A percentile compares a stretch with the other conserved stretches of the same genome.
Evolutionary conservation across 805 yeast genomes (phyloP).

Genomic region (Kodamaea restingae): DNA sequence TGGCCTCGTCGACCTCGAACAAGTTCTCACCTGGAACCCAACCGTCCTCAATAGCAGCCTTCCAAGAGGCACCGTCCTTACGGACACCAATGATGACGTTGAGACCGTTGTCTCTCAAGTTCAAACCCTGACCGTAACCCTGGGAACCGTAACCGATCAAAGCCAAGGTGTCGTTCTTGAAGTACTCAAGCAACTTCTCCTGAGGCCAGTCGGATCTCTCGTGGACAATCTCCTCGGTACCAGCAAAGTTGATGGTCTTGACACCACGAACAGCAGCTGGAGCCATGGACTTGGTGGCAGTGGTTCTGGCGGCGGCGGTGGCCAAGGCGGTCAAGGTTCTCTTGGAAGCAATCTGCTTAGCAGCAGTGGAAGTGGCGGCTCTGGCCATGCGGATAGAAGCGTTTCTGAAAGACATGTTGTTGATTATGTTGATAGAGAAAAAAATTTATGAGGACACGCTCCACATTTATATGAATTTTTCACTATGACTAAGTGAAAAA

Average conservation of each 20-base stretch:
- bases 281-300: slow-evolving; percentile 34
- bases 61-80: slow-evolving; percentile 99
- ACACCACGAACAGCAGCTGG: slow-evolving; percentile 78
- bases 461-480: slow-evolving; percentile 4
- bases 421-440: background rate
- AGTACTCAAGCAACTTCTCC: slow-evolving; percentile 91
- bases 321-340: slow-evolving; percentile 62
- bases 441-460: slow-evolving; percentile 2
- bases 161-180: slow-evolving; percentile 97
- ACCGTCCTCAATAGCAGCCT: slow-evolving; percentile 98
- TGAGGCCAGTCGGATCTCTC: slow-evolving; percentile 99
- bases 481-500: slow-evolving; percentile 2
- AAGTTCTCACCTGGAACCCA: slow-evolving; percentile 99
- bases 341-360: slow-evolving; percentile 48
- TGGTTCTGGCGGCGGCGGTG: slow-evolving; percentile 44
- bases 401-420: slow-evolving; percentile 41
- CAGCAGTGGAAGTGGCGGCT: slow-evolving; percentile 40
- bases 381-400: slow-evolving; percentile 43
- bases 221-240: slow-evolving; percentile 91
- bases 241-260: slow-evolving; percentile 95
- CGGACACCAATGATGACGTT: slow-evolving; percentile 98
- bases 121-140: slow-evolving; percentile 99
- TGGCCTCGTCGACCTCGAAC: slow-evolving; percentile 93
- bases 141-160: slow-evolving; percentile 99
- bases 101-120: slow-evolving; percentile 98